phyloP scores from a whole-genome alignment of 176 grass and related monocot genomes.

The Calamus simplicifolius region DNA sequence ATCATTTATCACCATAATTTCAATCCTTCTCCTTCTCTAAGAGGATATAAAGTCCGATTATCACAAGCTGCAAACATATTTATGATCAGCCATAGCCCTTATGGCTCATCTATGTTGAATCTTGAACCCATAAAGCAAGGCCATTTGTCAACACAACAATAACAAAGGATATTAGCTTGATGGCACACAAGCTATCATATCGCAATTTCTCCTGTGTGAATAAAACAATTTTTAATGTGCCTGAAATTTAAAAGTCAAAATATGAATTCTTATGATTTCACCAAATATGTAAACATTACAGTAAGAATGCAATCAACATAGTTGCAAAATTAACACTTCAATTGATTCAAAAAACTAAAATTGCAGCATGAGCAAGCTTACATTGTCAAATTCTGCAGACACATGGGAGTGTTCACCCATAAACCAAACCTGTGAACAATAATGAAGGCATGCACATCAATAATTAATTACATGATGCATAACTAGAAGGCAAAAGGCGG shows the following conservation, averaged over 20 bases:
- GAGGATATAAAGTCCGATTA: no score
- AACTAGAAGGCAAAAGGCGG: no score
- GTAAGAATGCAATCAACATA: no score
- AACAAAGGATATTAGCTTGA: not conserved
- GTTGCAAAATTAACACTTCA: no score
- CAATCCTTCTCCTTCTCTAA: no score
- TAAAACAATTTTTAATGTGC: no score
- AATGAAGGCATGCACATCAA: slow-evolving; percentile 20
- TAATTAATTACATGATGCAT: not conserved
- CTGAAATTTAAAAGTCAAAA: no score
- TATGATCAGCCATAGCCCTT: not conserved
- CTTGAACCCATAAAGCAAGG: not conserved
- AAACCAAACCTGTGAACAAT: slow-evolving; percentile 76
- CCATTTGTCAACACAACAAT: not conserved
- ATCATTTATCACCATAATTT: no score
- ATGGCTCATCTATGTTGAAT: not conserved
- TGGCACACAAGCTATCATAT: not conserved
- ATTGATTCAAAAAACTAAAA: slow-evolving; percentile 4
- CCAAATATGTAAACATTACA: no score
- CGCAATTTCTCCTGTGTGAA: no score
- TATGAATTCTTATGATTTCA: no score
- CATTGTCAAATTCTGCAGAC: slow-evolving; percentile 82
- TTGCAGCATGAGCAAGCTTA: slow-evolving; percentile 25
- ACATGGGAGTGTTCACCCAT: slow-evolving; percentile 98
- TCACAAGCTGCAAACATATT: no score